Percentiles rank a stretch among this genome's conserved stretches.
phyloP scores from a whole-genome alignment of 2,329 filamentous ascomycete species.

The Penicillium verrucosum region DNA sequence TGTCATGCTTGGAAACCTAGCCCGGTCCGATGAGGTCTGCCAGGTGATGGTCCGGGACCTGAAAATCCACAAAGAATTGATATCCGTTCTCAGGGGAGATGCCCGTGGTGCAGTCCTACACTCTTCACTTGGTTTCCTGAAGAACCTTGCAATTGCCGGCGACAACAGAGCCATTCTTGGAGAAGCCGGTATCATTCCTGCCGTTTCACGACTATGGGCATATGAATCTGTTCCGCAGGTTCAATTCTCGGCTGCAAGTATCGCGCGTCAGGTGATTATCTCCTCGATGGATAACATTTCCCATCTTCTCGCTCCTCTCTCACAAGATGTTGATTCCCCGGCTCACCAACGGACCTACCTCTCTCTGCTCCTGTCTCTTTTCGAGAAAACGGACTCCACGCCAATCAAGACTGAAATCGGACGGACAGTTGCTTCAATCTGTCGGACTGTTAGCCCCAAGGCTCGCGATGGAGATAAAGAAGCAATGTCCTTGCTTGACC shows the following conservation, averaged over 20 bases:
- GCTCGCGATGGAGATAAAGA: conserved; percentile 23
- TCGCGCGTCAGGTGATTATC: conserved; percentile 40
- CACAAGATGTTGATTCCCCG: conserved; percentile 29
- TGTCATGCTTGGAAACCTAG: conserved; percentile 48
- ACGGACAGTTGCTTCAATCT: conserved; percentile 45
- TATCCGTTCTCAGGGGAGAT: conserved; percentile 39
- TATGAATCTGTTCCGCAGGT: conserved; percentile 45
- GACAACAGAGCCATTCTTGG: conserved; percentile 42
- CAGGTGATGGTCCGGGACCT: conserved; percentile 39
- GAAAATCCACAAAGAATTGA: conserved; percentile 41
- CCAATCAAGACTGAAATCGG: conserved; percentile 49
- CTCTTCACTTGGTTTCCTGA: conserved; percentile 46
- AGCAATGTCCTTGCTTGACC: conserved; percentile 27
- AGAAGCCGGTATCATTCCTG: conserved; percentile 39
- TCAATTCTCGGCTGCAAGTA: conserved; percentile 44
- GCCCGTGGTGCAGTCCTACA: conserved; percentile 43
- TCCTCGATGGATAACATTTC: conserved; percentile 39
- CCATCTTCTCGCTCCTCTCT: conserved; percentile 34
- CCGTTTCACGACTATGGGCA: conserved; percentile 39
- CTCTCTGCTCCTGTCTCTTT: conserved; percentile 42
- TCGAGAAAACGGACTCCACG: conserved; percentile 41
- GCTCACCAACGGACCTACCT: conserved; percentile 37
- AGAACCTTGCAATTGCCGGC: conserved; percentile 47
- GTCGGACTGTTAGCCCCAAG: conserved; percentile 38
- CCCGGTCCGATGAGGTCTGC: conserved; percentile 45